Evolutionary conservation across 805 yeast genomes (phyloP).

Genomic region (Kregervanrija delftensis): DNA sequence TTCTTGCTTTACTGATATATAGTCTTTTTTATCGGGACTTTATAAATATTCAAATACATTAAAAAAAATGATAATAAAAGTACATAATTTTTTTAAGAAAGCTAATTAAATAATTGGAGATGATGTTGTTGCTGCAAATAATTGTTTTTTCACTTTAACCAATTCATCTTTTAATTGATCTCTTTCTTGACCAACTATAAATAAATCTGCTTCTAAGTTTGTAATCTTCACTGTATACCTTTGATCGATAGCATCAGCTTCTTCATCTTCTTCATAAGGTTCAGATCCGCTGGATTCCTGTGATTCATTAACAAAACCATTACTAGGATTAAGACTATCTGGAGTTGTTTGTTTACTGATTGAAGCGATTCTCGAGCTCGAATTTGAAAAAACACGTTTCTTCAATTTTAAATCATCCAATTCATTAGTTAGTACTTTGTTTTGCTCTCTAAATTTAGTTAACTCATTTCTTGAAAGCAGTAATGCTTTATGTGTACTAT

Average conservation of each 20-base stretch:
- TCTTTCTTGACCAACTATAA: conserved; percentile 74
- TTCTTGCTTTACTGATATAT: too few relatives aligned
- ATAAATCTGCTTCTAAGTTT: conserved; percentile 79
- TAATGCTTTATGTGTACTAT: conserved; percentile 70
- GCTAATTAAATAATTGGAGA: neutral
- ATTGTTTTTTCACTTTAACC: conserved; percentile 50
- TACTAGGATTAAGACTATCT: neutral
- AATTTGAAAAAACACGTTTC: conserved; percentile 16
- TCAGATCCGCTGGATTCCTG: too few relatives aligned
- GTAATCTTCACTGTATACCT: conserved; percentile 71
- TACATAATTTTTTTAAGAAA: neutral
- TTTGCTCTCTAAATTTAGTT: conserved; percentile 47
- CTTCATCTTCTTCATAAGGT: conserved; percentile 14
- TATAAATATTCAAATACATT: neutral
- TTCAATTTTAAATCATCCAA: conserved; percentile 57
- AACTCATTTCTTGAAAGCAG: conserved; percentile 68
- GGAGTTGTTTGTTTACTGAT: neutral
- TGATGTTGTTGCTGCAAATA: conserved; percentile 17
- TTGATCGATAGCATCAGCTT: conserved; percentile 32
- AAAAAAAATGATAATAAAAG: neutral
- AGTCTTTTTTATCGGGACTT: too few relatives aligned
- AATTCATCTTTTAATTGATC: conserved; percentile 67
- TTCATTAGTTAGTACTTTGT: conserved; percentile 54
- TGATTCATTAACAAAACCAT: neutral
- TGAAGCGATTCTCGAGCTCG: conserved; percentile 4